Conservation (phyloP, 1,284 basidiomycete genomes). For the Ceratobasidium sp. region DNA sequence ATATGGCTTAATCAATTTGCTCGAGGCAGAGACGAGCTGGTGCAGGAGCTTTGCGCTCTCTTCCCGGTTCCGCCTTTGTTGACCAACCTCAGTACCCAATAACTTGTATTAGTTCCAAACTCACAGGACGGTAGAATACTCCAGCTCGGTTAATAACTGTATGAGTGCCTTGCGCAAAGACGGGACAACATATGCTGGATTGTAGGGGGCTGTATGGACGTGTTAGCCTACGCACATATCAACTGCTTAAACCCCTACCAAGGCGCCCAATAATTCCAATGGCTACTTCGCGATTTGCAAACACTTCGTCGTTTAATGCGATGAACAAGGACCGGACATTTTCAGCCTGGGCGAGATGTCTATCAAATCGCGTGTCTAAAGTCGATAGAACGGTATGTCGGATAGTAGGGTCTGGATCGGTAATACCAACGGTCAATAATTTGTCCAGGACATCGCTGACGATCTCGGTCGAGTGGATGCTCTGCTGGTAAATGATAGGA, state of each 20-base stretch:
- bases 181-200: constrained; percentile 99
- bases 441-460: constrained; percentile 98
- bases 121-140: constrained; percentile 90
- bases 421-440: constrained; percentile 93
- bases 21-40: constrained; percentile 85
- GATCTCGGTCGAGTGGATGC: constrained; percentile 95
- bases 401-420: constrained; percentile 89
- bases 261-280: constrained; percentile 92
- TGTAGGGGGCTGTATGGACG: constrained; percentile 58
- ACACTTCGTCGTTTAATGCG: constrained; percentile 96
- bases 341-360: constrained; percentile 97
- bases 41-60: constrained; percentile 89
- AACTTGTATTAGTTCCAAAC: constrained; percentile 46
- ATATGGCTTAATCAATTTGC: constrained; percentile 94
- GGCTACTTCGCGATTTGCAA: constrained; percentile 89
- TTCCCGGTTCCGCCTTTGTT: constrained; percentile 77
- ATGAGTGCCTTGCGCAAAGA: constrained; percentile 95
- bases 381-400: constrained; percentile 86
- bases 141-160: constrained; percentile 94
- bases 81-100: constrained; percentile 27
- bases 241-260: constrained; percentile 59
- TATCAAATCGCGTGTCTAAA: constrained; percentile 93
- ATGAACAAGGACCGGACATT: constrained; percentile 97
- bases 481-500: constrained; percentile 95
- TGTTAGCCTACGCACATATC: not conserved